Base-by-base conservation (phyloP, 2,329 filamentous ascomycete genomes). In the Fusarium albidum region DNA sequence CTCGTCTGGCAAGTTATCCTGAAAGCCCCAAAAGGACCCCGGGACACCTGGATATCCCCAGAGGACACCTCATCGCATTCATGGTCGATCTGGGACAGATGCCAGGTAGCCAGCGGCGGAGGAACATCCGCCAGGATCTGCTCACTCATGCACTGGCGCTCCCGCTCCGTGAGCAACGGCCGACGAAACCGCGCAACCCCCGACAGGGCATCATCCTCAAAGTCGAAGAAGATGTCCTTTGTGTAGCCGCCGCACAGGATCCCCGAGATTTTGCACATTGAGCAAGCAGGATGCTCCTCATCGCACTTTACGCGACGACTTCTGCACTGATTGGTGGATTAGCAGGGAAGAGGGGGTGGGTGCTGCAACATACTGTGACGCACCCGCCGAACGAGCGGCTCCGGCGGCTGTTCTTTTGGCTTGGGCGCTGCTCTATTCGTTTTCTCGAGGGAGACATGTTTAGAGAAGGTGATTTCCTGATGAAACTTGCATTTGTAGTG, bases 251-350 rank as follows among this genome's bases (percentile, higher is more conserved):
- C 59, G 3, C 59, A 62, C 7, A 52, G n/a, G 4, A 60, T 17
- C 5, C 45, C 55, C 0, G 35, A 33, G 2, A 57, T 38, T 3
- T 21, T 31, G 3, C 59, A 62, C 51, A 62, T 53, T 1, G 59
- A 57, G 3, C 59, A 62, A 3, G 14, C 33, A 1, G 59, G 59
- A 10, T 48, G 59, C 0, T 28, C 40, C 26, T 62, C 59, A 9
- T 62, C 59, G 5, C 59, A 62, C 18, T 62, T 62, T 12, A 62
- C 47, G 6, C 59, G 59, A 28, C 59, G 59, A 15, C 44, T 47
- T 10, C 59, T 49, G 10, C 59, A 62, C 59, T 62, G 14, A 6
- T 4, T 3, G 0, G 28, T 11, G 13, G 9, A 7, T 61, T 7
- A 61, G 58, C 7, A 3, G 5, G 10, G n/a, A 9, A 14, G 5